Conservation (phyloP, 2,329 filamentous ascomycete genomes). For the Fusarium domesticum region DNA sequence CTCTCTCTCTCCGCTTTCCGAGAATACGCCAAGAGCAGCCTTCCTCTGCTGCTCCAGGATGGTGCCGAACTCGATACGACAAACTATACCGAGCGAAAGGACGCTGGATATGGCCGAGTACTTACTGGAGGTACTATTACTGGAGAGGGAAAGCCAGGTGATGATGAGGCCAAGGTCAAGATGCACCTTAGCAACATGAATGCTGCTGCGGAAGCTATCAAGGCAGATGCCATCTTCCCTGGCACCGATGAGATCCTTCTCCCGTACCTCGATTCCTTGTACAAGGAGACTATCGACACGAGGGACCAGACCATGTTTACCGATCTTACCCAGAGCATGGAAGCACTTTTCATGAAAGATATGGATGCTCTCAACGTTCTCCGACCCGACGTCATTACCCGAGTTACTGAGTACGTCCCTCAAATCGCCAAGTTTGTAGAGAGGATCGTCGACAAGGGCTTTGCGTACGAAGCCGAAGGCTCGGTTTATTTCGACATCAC, state of each 20-base stretch:
- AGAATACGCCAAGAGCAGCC: conserved; percentile 53
- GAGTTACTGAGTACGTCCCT: conserved; percentile 89
- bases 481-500: conserved; percentile 93
- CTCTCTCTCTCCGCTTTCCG: conserved; percentile 53
- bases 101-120: conserved; percentile 53
- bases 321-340: conserved; percentile 79
- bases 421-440: conserved; percentile 86
- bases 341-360: conserved; percentile 82
- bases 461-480: conserved; percentile 77
- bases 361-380: conserved; percentile 85
- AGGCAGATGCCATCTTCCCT: conserved; percentile 49
- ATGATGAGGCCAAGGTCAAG: conserved; percentile 82
- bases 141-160: conserved; percentile 61
- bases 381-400: conserved; percentile 74
- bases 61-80: conserved; percentile 44
- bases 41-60: conserved; percentile 49
- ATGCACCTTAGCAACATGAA: conserved; percentile 75
- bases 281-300: conserved; percentile 61
- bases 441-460: conserved; percentile 78
- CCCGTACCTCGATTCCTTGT: conserved; percentile 74
- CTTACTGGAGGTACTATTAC: conserved; percentile 54
- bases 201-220: conserved; percentile 48
- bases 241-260: conserved; percentile 66
- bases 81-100: conserved; percentile 50
- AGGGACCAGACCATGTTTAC: conserved; percentile 74